Base-by-base conservation (phyloP, 2,329 filamentous ascomycete genomes). In the Sphaerostilbella broomeana region DNA sequence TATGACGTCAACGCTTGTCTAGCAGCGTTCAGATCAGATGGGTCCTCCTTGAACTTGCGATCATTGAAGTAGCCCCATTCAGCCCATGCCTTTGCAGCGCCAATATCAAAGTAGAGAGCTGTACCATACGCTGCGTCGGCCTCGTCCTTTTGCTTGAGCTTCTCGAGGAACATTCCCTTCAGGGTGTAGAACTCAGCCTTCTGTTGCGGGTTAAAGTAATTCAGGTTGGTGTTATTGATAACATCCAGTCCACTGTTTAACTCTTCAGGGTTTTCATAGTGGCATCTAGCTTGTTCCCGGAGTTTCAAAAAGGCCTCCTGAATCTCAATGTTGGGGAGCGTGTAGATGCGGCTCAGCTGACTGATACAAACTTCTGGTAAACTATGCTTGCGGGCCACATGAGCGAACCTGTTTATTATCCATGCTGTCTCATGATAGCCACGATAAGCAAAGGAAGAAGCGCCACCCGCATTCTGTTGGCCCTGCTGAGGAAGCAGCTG, bases 21-120 rank as follows among this genome's bases (percentile, higher is more conserved):
- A 5, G 90, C 94, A 45, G 86, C 79, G 46, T 83, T 84, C 39
- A 94, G 72, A 55, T 95, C 86, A 4, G 73, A 69, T 0, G 89
- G 84, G 48, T 95, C 85, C 38, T 88, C 84, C 65, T 95, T 97
- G 72, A 97, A 98, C 40, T 92, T 83, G 51, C 87, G 81, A 60
- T 98, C 92, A 55, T 94, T 97, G 71, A 95, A 98, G 56, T 94
- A 88, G 35, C 92, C 92, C 92, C 92, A 98, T 67, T 98, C 92
- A 12, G 92, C 90, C 92, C 92, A 98, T 3, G 92, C 92, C 65
- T 98, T 98, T 4, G 92, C 86, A 35, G 95, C 77, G 51, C 88
- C 84, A 51, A 98, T 86, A 53, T 98, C 94, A 52, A 95, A 97
- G 66, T 90, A 97, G 44, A 98, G 64, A 0, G 92, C 94, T 35